Evolutionary conservation across 2,329 filamentous ascomycete genomes (phyloP).

Genomic region (Botrytis fragariae): DNA sequence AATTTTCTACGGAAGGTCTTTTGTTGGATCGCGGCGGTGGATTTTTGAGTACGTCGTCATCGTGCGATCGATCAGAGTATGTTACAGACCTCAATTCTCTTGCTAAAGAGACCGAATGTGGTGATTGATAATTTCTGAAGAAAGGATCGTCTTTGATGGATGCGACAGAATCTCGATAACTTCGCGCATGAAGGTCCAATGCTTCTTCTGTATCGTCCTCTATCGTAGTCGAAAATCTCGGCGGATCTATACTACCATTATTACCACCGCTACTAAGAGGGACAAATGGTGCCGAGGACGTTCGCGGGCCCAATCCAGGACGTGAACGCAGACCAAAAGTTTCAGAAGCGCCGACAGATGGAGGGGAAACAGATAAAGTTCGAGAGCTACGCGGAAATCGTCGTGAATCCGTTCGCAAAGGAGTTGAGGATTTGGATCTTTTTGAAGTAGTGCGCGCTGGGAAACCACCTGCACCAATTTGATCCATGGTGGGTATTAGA

Average conservation of each 20-base stretch:
- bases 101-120: slow-evolving; percentile 38
- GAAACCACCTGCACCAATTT: slow-evolving; percentile 16
- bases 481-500: slow-evolving; percentile 24
- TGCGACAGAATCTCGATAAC: slow-evolving; percentile 48
- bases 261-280: not conserved
- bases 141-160: slow-evolving; percentile 57
- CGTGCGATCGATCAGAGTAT: slow-evolving; percentile 25
- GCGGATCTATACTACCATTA: not conserved
- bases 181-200: slow-evolving; percentile 24
- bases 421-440: slow-evolving; percentile 18
- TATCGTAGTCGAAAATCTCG: slow-evolving; percentile 6
- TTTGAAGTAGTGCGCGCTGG: slow-evolving; percentile 18
- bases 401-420: slow-evolving; percentile 16
- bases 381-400: slow-evolving; percentile 14
- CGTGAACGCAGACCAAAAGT: slow-evolving; percentile 12
- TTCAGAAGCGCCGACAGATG: slow-evolving; percentile 11
- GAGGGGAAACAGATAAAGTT: slow-evolving; percentile 19
- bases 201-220: slow-evolving; percentile 26
- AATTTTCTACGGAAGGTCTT: slow-evolving; percentile 26
- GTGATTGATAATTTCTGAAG: slow-evolving; percentile 48
- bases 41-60: slow-evolving; percentile 26
- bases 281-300: slow-evolving; percentile 19
- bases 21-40: slow-evolving; percentile 21
- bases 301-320: slow-evolving; percentile 18
- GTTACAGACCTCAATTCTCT: slow-evolving; percentile 37